A percentile compares a stretch with the other conserved stretches of the same genome.
phyloP scores from a whole-genome alignment of 495 filamentous ascomycete species.

The Thozetella sp. region DNA sequence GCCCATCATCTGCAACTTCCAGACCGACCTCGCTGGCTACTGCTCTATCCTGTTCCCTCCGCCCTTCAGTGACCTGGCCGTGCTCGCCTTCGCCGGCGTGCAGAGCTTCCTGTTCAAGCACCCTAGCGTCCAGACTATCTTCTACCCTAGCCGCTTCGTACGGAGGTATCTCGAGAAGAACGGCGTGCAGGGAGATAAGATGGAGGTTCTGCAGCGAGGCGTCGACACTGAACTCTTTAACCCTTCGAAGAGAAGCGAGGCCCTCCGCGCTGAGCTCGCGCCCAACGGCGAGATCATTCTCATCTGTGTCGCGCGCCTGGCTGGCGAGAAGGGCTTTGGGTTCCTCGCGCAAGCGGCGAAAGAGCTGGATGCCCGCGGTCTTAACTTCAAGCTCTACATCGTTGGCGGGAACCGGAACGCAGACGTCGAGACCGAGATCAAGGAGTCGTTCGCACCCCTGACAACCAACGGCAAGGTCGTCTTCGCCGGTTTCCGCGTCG shows the following conservation, averaged over 20 bases:
- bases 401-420: slow-evolving; percentile 65
- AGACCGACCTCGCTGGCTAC: slow-evolving; percentile 67
- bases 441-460: slow-evolving; percentile 48
- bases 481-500: slow-evolving; percentile 60
- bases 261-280: slow-evolving; percentile 47
- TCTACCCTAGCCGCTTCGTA: slow-evolving; percentile 62
- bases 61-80: slow-evolving; percentile 55
- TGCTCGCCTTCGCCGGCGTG: slow-evolving; percentile 53
- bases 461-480: slow-evolving; percentile 45
- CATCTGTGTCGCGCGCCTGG: slow-evolving; percentile 59
- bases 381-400: slow-evolving; percentile 60
- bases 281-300: slow-evolving; percentile 62
- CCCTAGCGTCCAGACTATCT: slow-evolving; percentile 56
- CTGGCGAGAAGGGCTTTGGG: slow-evolving; percentile 66
- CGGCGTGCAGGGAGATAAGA: slow-evolving; percentile 46
- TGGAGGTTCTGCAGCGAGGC: slow-evolving; percentile 58
- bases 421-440: slow-evolving; percentile 55
- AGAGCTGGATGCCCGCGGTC: slow-evolving; percentile 48
- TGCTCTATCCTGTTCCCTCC: slow-evolving; percentile 61
- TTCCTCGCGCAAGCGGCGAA: slow-evolving; percentile 55
- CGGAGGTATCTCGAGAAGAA: slow-evolving; percentile 53
- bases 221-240: slow-evolving; percentile 60
- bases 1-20: slow-evolving; percentile 62
- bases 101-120: slow-evolving; percentile 63
- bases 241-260: slow-evolving; percentile 44